Percentiles rank a stretch among this genome's conserved stretches.
Conservation (phyloP, 2,329 filamentous ascomycete genomes). For the Calcarisporium arbuscula region DNA sequence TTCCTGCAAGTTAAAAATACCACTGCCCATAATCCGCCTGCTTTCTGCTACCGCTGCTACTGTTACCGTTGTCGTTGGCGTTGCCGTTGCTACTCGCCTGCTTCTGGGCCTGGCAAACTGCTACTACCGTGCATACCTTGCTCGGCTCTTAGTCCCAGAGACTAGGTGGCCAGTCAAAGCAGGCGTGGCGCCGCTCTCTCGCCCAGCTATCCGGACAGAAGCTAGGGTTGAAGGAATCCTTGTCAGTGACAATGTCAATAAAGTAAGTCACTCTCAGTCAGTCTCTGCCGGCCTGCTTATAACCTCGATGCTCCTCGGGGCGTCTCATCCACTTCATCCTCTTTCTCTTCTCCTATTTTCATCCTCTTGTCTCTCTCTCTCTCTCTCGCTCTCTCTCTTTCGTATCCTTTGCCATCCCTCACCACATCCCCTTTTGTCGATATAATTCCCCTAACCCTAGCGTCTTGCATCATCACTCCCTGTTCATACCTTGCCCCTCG, state of each 20-base stretch:
- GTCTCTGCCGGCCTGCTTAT: no score
- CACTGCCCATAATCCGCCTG: no score
- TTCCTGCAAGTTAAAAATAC: no score
- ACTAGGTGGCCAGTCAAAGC: no score
- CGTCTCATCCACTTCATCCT: conserved; percentile 2
- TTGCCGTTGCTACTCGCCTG: no score
- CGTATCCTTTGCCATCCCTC: conserved; percentile 10
- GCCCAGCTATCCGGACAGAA: conserved; percentile 15
- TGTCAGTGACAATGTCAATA: conserved; percentile 44
- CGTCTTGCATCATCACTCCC: no score
- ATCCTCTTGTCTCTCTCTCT: conserved; percentile 6
- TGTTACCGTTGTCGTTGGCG: no score
- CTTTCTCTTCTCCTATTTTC: conserved; percentile 11
- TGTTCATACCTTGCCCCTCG: conserved; percentile 11
- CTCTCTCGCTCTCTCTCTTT: conserved; percentile 1
- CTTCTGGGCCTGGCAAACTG: no score
- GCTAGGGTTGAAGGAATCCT: conserved; percentile 27
- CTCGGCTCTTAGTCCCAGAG: no score
- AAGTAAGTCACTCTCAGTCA: conserved; percentile 41
- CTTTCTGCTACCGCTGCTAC: no score
- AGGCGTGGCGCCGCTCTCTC: no score
- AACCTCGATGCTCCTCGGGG: conserved; percentile 4
- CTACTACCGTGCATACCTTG: no score
- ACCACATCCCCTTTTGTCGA: conserved; percentile 11
- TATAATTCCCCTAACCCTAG: conserved; percentile 5